Base-by-base conservation (phyloP, 768 basidiomycete genomes). In the Pleurotus cornucopiae region DNA sequence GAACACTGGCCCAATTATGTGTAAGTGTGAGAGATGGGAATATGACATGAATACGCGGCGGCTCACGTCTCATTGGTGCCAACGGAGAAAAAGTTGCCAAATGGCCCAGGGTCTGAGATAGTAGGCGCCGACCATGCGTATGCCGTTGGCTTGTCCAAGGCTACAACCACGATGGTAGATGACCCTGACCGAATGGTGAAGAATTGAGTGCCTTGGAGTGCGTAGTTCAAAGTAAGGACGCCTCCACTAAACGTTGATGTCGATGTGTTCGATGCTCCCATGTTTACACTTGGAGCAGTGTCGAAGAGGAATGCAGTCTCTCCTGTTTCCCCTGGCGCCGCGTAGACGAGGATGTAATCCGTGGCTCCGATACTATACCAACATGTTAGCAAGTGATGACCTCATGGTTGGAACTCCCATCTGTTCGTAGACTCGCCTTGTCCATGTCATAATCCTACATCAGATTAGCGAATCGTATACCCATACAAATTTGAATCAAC, bases 381-480 rank as follows among this genome's bases (percentile, higher is more conserved):
- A 21, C 16, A 7, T 7, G 30, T 34, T 34, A 11, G 6, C 30
- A 7, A 11, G 7, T 34, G 30, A 9, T 30, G 26, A 30, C 6
- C 9, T 30, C 9, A 7, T 9, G 6, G 11, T 11, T 34, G 11
- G 2, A 34, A 7, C 11, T 34, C 11, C 30, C 11, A 34, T 18
- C n/a, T 18, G 34, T 7, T 26, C 41, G n/a, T n/a, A 20, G 1
- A 60, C 76, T 62, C 55, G 75, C 79, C 78, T 79, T n/a, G 77
- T 75, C 78, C 79, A 80, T 11, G 80, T 80, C 75, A 79, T 73
- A 46, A 81, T 74, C 56, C 79, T 81, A 49, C 18, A 34, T 18
- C 20, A 55, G 3, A 21, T 9, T 37, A 34, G 30, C 11, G 1
- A 34, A 34, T 34, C 11, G 30, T 34, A 1, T 11, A 7, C 7